Evolutionary conservation across 306 rosid species (phyloP).

Genomic region (Glycine latifolia): DNA sequence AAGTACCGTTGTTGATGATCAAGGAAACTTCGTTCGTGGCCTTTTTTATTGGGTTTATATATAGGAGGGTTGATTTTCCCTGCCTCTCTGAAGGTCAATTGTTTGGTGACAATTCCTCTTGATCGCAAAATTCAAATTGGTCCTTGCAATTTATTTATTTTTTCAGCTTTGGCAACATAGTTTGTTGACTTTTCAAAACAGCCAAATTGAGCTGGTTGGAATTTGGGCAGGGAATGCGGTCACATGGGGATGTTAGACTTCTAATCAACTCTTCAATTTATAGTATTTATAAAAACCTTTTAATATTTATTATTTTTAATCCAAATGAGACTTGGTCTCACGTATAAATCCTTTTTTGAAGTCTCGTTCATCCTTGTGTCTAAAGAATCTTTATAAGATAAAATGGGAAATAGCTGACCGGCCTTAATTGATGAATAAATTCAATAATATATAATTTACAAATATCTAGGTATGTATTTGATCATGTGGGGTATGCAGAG

Average conservation of each 20-base stretch:
- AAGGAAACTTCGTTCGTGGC: conserved; percentile 40
- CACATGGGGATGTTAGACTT: conserved; percentile 37
- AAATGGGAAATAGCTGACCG: conserved; percentile 49
- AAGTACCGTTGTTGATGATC: neutral
- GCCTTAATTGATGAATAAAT: conserved; percentile 42
- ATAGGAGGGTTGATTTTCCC: conserved; percentile 40
- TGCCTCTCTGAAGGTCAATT: conserved; percentile 59
- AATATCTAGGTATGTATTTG: conserved; percentile 38
- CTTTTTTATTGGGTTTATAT: neutral
- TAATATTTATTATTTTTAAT: neutral
- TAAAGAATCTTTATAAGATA: conserved; percentile 45
- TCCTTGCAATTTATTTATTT: no score
- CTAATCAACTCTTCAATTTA: no score
- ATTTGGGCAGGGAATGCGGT: conserved; percentile 5
- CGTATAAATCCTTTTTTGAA: neutral
- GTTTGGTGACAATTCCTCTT: conserved; percentile 19
- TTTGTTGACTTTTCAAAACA: conserved; percentile 51
- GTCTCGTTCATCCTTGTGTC: neutral
- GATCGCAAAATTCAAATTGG: conserved; percentile 33
- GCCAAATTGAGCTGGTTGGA: conserved; percentile 41
- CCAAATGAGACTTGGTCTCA: conserved; percentile 28
- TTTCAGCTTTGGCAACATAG: conserved; percentile 47
- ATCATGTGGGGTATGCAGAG: conserved; percentile 48
- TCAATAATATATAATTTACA: conserved; percentile 23
- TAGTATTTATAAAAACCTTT: no score